A percentile compares a stretch with the other conserved stretches of the same genome.
phyloP scores from a whole-genome alignment of 176 grass and related monocot species.

The Pontederia paniculata region DNA sequence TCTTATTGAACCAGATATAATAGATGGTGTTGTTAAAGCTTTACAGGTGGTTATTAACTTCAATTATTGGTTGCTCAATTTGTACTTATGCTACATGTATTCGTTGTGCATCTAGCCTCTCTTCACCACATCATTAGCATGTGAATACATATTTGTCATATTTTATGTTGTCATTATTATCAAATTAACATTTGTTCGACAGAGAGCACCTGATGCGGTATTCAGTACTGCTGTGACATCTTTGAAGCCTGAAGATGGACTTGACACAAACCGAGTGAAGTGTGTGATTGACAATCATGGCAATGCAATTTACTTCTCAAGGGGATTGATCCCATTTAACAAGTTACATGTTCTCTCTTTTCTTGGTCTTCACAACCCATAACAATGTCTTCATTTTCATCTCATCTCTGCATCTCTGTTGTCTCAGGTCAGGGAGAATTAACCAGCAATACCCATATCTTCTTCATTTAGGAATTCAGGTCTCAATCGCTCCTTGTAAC shows the following conservation, averaged over 20 bases:
- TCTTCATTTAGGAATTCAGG: conserved; percentile 92
- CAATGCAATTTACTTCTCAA: conserved; percentile 95
- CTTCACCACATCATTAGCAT: no score
- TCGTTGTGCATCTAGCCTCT: no score
- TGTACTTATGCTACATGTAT: no score
- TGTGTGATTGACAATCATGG: conserved; percentile 84
- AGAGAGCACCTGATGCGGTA: conserved; percentile 86
- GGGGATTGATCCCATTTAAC: conserved; percentile 84
- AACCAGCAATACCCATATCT: conserved; percentile 72
- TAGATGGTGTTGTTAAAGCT: conserved; percentile 94
- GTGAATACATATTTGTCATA: no score
- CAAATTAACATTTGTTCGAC: conserved; percentile 20
- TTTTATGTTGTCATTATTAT: no score
- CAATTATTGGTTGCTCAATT: conserved; percentile 19
- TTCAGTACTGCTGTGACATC: conserved; percentile 89
- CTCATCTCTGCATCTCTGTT: neutral
- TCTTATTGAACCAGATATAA: conserved; percentile 96
- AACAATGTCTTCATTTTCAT: neutral
- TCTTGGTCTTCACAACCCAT: neutral
- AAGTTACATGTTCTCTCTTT: conserved; percentile 48
- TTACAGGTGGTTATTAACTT: conserved; percentile 38
- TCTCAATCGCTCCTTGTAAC: no score
- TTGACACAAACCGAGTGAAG: conserved; percentile 79
- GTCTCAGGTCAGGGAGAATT: conserved; percentile 65
- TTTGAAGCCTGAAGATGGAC: conserved; percentile 75